A percentile compares a stretch with the other conserved stretches of the same genome.
These are phyloP conservation scores for Trichoderma brevicompactum DNA, from an alignment of 2,329 filamentous ascomycete genomes.

Conservation along the genomic window DNA sequence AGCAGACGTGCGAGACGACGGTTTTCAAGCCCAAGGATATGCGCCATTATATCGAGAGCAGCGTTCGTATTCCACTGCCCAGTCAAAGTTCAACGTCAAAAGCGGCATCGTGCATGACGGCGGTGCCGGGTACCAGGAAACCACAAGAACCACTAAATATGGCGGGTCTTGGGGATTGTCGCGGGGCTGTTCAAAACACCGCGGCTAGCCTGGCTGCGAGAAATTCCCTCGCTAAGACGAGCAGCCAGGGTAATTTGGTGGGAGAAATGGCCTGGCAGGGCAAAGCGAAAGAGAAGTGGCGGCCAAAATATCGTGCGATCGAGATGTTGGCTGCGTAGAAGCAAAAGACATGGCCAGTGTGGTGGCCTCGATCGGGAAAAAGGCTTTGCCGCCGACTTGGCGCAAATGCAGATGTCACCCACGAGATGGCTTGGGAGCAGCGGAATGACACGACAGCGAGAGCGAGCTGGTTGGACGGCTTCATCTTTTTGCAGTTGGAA, in stretches of 20 bases:
- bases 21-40: background rate
- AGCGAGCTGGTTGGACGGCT: background rate
- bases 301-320: background rate
- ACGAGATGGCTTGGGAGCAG: background rate
- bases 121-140: background rate
- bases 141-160: background rate
- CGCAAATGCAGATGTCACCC: background rate
- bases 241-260: background rate
- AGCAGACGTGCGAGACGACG: conserved; percentile 35
- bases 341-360: too few species aligned
- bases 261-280: background rate
- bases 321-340: background rate
- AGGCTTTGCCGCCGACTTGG: background rate
- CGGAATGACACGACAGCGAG: background rate
- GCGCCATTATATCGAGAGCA: background rate
- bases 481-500: background rate
- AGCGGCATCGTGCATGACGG: background rate
- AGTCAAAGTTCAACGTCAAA: conserved; percentile 14
- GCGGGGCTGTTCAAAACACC: conserved; percentile 22
- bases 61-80: background rate
- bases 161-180: conserved; percentile 23
- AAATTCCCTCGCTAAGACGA: conserved; percentile 26
- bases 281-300: background rate
- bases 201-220: conserved; percentile 4
- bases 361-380: background rate